These are phyloP conservation scores for Schoenoplectus tabernaemontani DNA, from an alignment of 202 grass and related monocot species.

Conservation along the genomic window DNA sequence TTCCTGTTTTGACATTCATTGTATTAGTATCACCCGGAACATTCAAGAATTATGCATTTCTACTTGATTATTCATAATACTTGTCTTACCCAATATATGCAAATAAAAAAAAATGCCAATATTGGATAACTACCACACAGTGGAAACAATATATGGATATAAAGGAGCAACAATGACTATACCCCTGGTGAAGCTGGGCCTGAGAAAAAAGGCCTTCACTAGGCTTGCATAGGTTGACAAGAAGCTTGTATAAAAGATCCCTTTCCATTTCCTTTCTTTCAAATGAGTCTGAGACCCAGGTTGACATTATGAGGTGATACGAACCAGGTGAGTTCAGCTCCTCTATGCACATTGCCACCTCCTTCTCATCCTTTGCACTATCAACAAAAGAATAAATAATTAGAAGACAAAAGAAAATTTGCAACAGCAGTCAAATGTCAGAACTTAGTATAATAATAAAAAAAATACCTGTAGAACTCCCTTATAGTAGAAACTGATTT, in stretches of 20 bases:
- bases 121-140: neutral
- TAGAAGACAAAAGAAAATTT: neutral
- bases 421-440: neutral
- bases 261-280: conserved; percentile 85
- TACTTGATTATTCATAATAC: neutral
- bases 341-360: conserved; percentile 78
- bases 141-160: neutral
- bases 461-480: conserved; percentile 85
- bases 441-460: neutral
- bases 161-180: conserved; percentile 11
- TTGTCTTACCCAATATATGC: neutral
- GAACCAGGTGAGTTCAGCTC: conserved; percentile 85
- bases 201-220: conserved; percentile 50
- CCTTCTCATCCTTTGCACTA: conserved; percentile 84
- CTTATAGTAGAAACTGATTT: conserved; percentile 73
- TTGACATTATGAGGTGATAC: conserved; percentile 66
- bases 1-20: neutral
- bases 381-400: conserved; percentile 2
- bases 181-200: conserved; percentile 67
- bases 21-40: neutral
- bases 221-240: conserved; percentile 62
- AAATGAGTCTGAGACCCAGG: conserved; percentile 94
- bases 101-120: neutral
- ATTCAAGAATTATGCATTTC: neutral
- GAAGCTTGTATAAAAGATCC: conserved; percentile 68